Evolutionary conservation across 768 basidiomycete genomes (phyloP), one percentile per base, ranked within the genome.

Genomic region (Naematelia encephala): DNA sequence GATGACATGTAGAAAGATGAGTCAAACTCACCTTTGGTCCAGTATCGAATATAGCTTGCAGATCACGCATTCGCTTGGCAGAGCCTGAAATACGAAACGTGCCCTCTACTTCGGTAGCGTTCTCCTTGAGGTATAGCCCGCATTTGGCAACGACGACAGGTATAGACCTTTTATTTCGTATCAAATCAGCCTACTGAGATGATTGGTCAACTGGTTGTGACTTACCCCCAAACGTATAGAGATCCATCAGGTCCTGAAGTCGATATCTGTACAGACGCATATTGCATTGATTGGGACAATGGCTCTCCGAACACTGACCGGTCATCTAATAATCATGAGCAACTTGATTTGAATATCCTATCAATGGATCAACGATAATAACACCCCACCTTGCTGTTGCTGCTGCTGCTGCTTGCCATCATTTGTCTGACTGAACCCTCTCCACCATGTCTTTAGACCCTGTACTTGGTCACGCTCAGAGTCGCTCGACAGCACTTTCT

Each of bases 71-170:
- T 34, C 94, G 86, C 76, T 89, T 93, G 60, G 84, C 87, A 39
- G 91, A 93, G n/a, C 94, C 94, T 62, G 86, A 96, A 26, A 98
- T 88, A 49, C 96, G 89, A 76, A 99, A 99, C 0, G 89, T 90
- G 16, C 94, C 94, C 63, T 88, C 85, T 10, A 93, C 85, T 78
- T 93, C 91, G 16, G 93, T 97, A 19, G 91, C 92, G 78, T 89
- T 88, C 79, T 94, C 91, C 75, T 99, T 99, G 59, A 99, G 84
- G 80, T 92, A 88, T 46, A 94, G 79, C 3, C 94, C 94, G 72
- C 91, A 97, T 79, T 96, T 97, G 47, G 94, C 94, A 43, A 99
- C 94, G 53, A 97, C 92, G 43, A 97, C 90, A 8, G 94, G 94
- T 50, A 99, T 90, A 74, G 88, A 89, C 0, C 93, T 74, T 45